phyloP scores from a whole-genome alignment of 306 rosid species.

The Quercus agrifolia region DNA sequence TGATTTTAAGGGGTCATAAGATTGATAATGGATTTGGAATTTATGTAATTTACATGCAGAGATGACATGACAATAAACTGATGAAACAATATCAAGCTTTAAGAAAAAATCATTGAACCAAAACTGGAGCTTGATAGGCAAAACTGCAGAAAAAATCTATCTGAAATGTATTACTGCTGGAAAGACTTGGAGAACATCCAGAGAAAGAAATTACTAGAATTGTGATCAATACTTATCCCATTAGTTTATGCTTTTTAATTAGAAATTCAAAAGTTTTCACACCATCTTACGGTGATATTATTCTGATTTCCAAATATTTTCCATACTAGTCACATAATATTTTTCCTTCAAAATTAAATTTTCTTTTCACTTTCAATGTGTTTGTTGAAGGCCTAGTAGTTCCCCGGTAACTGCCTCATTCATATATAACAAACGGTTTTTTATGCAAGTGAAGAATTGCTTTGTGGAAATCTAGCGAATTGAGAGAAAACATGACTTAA shows the following conservation, averaged over 20 bases:
- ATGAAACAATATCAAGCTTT: not conserved
- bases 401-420: not conserved
- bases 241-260: not conserved
- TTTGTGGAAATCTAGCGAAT: not conserved
- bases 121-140: not conserved
- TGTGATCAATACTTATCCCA: not conserved
- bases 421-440: not conserved
- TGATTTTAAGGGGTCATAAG: not conserved
- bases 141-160: not conserved
- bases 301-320: not conserved
- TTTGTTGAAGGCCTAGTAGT: not conserved
- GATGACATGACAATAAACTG: not conserved
- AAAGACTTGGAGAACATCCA: not conserved
- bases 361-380: not conserved
- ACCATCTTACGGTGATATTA: not conserved
- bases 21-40: not conserved
- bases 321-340: not conserved
- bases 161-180: not conserved
- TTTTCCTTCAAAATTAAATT: not conserved
- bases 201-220: not conserved
- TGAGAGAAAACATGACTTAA: not conserved
- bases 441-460: not conserved
- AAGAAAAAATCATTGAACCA: not conserved
- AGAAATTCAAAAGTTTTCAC: not conserved
- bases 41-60: not conserved